Evolutionary conservation across 805 yeast genomes (phyloP).

Genomic region (Kluyveromyces aestuarii): DNA sequence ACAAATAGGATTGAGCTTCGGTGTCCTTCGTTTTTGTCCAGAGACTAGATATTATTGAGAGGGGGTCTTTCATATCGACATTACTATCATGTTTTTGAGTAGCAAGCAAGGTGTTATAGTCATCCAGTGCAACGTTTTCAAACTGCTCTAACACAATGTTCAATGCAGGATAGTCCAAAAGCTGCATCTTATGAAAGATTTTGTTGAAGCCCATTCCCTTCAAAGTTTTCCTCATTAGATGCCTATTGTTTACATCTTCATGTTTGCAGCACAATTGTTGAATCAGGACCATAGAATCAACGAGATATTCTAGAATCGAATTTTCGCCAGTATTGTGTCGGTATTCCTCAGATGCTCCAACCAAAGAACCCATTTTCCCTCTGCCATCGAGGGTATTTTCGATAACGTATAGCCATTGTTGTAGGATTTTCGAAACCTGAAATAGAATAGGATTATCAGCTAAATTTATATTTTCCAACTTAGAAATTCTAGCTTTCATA

Average conservation of each 20-base stretch:
- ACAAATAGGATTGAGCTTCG: constrained; percentile 40
- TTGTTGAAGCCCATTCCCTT: constrained; percentile 25
- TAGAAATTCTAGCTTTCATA: constrained; percentile 15
- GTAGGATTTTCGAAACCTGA: constrained; percentile 41
- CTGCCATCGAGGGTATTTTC: constrained; percentile 69
- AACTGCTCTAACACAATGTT: constrained; percentile 61
- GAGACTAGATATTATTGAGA: constrained; percentile 51
- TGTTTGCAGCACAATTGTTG: constrained; percentile 25
- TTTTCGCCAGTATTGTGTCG: constrained; percentile 37
- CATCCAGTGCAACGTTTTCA: constrained; percentile 34
- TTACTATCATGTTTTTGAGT: constrained; percentile 19
- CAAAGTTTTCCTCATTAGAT: constrained; percentile 23
- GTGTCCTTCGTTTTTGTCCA: constrained; percentile 43
- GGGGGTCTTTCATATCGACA: constrained; percentile 49
- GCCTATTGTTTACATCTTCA: constrained; percentile 23
- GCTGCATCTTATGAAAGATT: constrained; percentile 37
- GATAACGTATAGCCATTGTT: constrained; percentile 62
- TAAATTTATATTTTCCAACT: constrained; percentile 2
- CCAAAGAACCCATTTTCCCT: constrained; percentile 84
- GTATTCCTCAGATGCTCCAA: constrained; percentile 84
- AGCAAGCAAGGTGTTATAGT: constrained; percentile 22
- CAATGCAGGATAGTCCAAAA: constrained; percentile 52
- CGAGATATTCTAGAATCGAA: constrained; percentile 29
- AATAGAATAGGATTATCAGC: constrained; percentile 6
- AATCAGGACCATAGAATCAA: constrained; percentile 24